A percentile compares a stretch with the other conserved stretches of the same genome.
phyloP scores from a whole-genome alignment of 192 early-diverging fungal species.

The Umbelopsis isabellina region DNA sequence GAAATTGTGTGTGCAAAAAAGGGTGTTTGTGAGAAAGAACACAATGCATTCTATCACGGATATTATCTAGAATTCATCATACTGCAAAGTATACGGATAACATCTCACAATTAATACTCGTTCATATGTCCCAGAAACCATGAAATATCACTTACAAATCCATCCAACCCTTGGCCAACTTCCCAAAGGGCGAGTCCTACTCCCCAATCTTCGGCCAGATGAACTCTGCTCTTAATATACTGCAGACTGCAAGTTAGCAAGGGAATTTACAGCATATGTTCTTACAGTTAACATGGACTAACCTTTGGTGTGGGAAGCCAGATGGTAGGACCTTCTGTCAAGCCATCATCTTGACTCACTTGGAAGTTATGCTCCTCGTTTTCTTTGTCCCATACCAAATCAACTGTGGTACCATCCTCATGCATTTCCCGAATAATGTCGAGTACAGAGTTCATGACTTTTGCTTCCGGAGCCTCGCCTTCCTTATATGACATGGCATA shows the following conservation, averaged over 20 bases:
- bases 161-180: constrained; percentile 48
- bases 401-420: constrained; percentile 24
- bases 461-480: constrained; percentile 16
- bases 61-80: constrained; percentile 16
- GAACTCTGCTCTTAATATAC: constrained; percentile 33
- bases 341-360: constrained; percentile 19
- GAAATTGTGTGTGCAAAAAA: no score
- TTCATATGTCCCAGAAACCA: not conserved
- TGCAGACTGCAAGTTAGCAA: constrained; percentile 6
- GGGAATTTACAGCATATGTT: not conserved
- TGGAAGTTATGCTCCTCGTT: not conserved
- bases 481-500: constrained; percentile 35
- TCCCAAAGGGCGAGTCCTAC: constrained; percentile 49
- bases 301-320: constrained; percentile 39
- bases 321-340: constrained; percentile 20
- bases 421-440: constrained; percentile 31
- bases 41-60: no score
- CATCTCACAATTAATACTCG: not conserved
- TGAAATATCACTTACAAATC: constrained; percentile 37
- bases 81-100: not conserved
- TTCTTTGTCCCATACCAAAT: constrained; percentile 16
- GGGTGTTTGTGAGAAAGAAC: no score
- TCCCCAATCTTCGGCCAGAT: constrained; percentile 42
- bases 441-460: constrained; percentile 26
- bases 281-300: not conserved